Conservation (phyloP, 176 grass and related monocot species). For the Elymus sibiricus region DNA sequence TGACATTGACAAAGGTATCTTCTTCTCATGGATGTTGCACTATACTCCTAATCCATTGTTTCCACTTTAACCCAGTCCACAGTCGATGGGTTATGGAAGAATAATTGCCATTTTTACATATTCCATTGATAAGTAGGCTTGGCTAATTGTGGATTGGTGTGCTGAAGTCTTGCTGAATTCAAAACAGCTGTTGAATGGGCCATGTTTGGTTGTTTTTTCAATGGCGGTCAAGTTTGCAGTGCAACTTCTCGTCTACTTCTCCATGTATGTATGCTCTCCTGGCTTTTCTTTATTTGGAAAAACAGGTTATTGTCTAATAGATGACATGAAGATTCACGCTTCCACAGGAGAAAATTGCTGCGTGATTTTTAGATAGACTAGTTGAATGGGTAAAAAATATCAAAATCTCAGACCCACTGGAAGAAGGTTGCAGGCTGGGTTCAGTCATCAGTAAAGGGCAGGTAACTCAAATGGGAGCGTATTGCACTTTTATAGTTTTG, state of each 20-base stretch:
- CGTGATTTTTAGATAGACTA: constrained; percentile 69
- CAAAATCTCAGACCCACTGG: constrained; percentile 88
- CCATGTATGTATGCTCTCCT: constrained; percentile 60
- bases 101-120: neutral
- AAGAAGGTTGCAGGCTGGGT: constrained; percentile 92
- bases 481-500: neutral
- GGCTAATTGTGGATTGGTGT: constrained; percentile 6
- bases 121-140: neutral
- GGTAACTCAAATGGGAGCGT: constrained; percentile 39
- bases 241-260: constrained; percentile 91
- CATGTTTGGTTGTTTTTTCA: constrained; percentile 80
- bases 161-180: constrained; percentile 14
- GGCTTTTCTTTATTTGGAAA: neutral
- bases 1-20: constrained; percentile 88
- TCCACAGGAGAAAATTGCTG: constrained; percentile 76
- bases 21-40: constrained; percentile 9
- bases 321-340: constrained; percentile 25
- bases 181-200: constrained; percentile 88
- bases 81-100: neutral
- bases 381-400: constrained; percentile 81
- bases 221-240: constrained; percentile 97
- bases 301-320: neutral
- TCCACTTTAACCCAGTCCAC: neutral
- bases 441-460: constrained; percentile 88
- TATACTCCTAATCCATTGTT: constrained; percentile 4